phyloP scores from a whole-genome alignment of 1,284 basidiomycete species.

The Grifola frondosa region DNA sequence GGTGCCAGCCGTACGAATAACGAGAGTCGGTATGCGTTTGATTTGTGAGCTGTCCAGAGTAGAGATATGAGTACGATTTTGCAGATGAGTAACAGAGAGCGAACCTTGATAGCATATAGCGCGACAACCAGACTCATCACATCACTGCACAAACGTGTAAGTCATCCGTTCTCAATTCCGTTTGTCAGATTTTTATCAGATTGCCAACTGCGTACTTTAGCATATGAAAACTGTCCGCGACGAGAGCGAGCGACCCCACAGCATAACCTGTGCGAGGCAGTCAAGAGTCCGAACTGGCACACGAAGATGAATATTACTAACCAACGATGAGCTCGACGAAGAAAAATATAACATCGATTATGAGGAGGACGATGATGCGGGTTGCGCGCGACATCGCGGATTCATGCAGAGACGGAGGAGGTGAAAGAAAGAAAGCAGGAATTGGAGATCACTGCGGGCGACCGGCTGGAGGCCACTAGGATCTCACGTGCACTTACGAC shows the following conservation, averaged over 20 bases:
- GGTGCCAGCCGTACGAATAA: constrained; percentile 96
- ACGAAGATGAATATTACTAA: constrained; percentile 33
- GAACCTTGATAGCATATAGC: constrained; percentile 92
- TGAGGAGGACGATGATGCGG: constrained; percentile 78
- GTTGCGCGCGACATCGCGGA: constrained; percentile 63
- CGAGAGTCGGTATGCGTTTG: constrained; percentile 54
- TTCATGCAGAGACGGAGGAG: constrained; percentile 17
- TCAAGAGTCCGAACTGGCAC: background rate
- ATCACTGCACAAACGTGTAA: constrained; percentile 55
- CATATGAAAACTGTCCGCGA: constrained; percentile 99
- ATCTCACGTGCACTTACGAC: no score
- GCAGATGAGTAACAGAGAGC: constrained; percentile 13
- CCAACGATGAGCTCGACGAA: constrained; percentile 88
- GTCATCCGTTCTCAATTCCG: constrained; percentile 2
- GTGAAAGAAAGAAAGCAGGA: constrained; percentile 1
- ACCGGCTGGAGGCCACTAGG: no score
- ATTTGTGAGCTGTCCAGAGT: constrained; percentile 49
- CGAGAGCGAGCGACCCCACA: constrained; percentile 91
- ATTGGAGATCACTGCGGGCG: no score
- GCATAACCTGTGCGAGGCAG: constrained; percentile 69
- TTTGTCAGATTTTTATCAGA: no score
- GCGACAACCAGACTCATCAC: constrained; percentile 95
- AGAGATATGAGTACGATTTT: constrained; percentile 10
- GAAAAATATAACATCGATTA: constrained; percentile 90
- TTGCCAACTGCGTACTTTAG: constrained; percentile 71